Percentiles rank a stretch among this genome's conserved stretches.
These are phyloP conservation scores for Monilinia fructicola DNA, from an alignment of 2,329 filamentous ascomycete genomes.

Conservation along the genomic window DNA sequence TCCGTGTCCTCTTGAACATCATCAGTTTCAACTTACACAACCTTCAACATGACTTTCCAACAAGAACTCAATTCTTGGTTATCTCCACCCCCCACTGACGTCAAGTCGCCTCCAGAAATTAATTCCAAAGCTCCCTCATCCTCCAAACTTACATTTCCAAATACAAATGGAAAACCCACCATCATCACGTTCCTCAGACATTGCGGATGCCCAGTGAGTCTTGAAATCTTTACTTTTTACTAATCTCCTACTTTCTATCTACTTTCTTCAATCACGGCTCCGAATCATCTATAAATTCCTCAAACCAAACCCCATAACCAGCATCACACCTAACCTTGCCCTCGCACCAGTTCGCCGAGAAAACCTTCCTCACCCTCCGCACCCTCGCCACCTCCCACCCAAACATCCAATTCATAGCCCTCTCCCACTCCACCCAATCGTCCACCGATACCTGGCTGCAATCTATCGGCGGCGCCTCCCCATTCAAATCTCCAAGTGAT, in stretches of 20 bases:
- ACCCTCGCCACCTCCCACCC: constrained; percentile 51
- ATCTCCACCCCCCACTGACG: constrained; percentile 37
- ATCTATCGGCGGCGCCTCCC: constrained; percentile 38
- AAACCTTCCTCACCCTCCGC: constrained; percentile 58
- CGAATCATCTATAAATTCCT: background rate
- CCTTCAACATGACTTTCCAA: constrained; percentile 36
- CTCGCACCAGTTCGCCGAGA: constrained; percentile 52
- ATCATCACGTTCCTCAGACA: constrained; percentile 69
- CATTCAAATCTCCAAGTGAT: constrained; percentile 52
- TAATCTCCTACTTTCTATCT: background rate
- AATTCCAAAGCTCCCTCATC: constrained; percentile 57
- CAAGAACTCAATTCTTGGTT: constrained; percentile 39
- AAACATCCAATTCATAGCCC: constrained; percentile 56
- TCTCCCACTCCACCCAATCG: constrained; percentile 60
- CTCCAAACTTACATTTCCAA: constrained; percentile 52
- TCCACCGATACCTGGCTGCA: constrained; percentile 49
- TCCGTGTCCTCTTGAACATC: background rate
- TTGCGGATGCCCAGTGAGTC: constrained; percentile 71
- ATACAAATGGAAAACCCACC: constrained; percentile 52
- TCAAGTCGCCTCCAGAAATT: constrained; percentile 51
- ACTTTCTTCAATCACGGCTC: background rate
- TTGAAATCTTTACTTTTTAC: too few species aligned
- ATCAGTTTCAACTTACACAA: background rate
- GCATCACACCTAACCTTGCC: constrained; percentile 17
- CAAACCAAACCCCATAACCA: background rate